phyloP scores from a whole-genome alignment of 331 rosid species.

The Pyrus hybrid region DNA sequence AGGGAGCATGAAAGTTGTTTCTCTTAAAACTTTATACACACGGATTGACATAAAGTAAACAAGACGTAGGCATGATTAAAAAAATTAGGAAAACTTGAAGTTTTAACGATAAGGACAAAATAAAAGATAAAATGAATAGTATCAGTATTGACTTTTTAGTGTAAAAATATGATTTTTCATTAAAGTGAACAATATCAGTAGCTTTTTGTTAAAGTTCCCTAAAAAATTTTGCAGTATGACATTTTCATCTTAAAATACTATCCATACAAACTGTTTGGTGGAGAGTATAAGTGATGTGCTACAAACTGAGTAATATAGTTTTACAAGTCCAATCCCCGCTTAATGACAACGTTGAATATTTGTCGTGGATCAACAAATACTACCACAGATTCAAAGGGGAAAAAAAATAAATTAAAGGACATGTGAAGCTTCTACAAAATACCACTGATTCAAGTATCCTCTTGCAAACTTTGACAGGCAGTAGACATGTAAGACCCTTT shows the following conservation, averaged over 20 bases:
- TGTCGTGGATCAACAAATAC: not conserved
- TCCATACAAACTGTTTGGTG: not conserved
- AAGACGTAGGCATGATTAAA: too few relatives aligned
- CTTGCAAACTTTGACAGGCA: not conserved
- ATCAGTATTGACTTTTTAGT: too few relatives aligned
- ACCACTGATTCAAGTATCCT: not conserved
- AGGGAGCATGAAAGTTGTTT: too few relatives aligned
- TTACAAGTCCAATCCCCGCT: not conserved
- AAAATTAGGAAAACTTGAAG: too few relatives aligned
- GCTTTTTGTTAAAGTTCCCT: too few relatives aligned
- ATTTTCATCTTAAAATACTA: not conserved
- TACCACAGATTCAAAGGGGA: not conserved
- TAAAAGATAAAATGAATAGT: too few relatives aligned
- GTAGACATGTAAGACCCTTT: not conserved
- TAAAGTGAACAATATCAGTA: too few relatives aligned
- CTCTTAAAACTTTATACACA: too few relatives aligned
- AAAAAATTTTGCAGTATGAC: not conserved
- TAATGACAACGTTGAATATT: not conserved
- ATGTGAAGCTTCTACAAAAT: not conserved
- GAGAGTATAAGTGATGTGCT: not conserved
- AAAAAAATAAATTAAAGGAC: not conserved
- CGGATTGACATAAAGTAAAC: too few relatives aligned
- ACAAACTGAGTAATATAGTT: not conserved
- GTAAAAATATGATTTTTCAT: too few relatives aligned
- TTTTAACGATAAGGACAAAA: too few relatives aligned